These are phyloP conservation scores for Zizania palustris DNA, from an alignment of 202 grass and related monocot genomes.

Conservation along the genomic window DNA sequence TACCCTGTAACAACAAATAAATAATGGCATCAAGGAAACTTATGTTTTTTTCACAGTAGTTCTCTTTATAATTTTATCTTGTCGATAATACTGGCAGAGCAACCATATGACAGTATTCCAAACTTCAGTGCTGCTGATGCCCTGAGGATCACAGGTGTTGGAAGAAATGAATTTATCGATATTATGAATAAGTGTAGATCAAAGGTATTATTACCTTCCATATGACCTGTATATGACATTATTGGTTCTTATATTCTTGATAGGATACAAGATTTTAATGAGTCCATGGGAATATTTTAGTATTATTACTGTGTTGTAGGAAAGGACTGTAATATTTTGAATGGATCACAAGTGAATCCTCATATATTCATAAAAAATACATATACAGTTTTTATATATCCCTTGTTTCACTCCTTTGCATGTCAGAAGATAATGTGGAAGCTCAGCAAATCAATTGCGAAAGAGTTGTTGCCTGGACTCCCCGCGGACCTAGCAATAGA, in stretches of 20 bases:
- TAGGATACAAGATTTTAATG: background rate
- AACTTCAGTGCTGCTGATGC: conserved; percentile 96
- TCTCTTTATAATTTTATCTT: conserved; percentile 37
- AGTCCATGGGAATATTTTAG: conserved; percentile 5
- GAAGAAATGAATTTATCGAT: conserved; percentile 97
- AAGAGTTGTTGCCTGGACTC: conserved; percentile 77
- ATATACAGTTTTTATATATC: background rate
- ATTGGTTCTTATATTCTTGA: background rate
- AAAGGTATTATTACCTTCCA: conserved; percentile 58
- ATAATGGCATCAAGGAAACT: background rate
- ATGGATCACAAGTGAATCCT: background rate
- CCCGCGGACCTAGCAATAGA: conserved; percentile 76
- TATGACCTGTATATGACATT: background rate
- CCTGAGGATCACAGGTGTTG: conserved; percentile 80
- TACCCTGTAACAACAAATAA: background rate
- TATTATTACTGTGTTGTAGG: conserved; percentile 3
- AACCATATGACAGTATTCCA: conserved; percentile 98
- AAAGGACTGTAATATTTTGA: background rate
- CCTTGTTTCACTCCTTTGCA: conserved; percentile 20
- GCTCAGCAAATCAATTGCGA: conserved; percentile 97
- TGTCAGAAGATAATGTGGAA: conserved; percentile 99
- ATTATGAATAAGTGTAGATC: conserved; percentile 99
- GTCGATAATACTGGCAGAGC: conserved; percentile 64
- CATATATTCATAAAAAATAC: conserved; percentile 21
- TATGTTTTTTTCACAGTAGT: background rate